A percentile compares a stretch with the other conserved stretches of the same genome.
Evolutionary conservation across 768 basidiomycete genomes (phyloP).

Genomic region (Collybia mongolica): DNA sequence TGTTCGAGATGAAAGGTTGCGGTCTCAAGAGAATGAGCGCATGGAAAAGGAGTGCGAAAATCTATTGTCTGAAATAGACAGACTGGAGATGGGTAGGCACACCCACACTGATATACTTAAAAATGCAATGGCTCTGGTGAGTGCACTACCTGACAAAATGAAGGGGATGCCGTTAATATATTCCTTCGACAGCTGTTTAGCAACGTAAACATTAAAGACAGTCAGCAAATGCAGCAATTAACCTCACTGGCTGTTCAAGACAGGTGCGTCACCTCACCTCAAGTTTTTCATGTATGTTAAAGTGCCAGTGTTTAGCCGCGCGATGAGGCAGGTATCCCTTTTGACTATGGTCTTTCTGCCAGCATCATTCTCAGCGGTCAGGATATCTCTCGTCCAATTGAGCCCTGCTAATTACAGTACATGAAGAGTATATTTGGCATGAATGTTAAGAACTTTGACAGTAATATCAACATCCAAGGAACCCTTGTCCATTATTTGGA

Average conservation of each 20-base stretch:
- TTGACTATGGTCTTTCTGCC: conserved; percentile 64
- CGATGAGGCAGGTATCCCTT: conserved; percentile 61
- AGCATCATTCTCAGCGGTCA: conserved; percentile 48
- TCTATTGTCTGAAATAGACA: conserved; percentile 47
- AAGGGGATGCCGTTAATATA: neutral
- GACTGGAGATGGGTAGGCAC: conserved; percentile 35
- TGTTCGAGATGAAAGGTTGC: conserved; percentile 38
- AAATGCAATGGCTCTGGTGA: conserved; percentile 51
- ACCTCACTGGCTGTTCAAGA: conserved; percentile 51
- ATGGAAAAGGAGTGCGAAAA: conserved; percentile 48
- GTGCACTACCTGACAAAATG: conserved; percentile 2
- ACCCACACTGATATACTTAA: conserved; percentile 50
- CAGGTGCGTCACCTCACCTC: conserved; percentile 29
- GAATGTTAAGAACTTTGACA: too few relatives aligned
- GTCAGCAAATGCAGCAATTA: conserved; percentile 47
- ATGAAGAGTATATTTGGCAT: neutral
- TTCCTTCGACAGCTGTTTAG: conserved; percentile 47
- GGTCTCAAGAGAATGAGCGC: conserved; percentile 26
- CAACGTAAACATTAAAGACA: conserved; percentile 57
- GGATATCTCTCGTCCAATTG: conserved; percentile 6
- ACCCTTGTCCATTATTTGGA: too few relatives aligned
- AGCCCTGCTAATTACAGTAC: neutral
- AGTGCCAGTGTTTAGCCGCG: neutral
- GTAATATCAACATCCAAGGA: too few relatives aligned
- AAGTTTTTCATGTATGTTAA: conserved; percentile 21